phyloP scores from a whole-genome alignment of 2,329 filamentous ascomycete species.

The Phialophora macrospora region DNA sequence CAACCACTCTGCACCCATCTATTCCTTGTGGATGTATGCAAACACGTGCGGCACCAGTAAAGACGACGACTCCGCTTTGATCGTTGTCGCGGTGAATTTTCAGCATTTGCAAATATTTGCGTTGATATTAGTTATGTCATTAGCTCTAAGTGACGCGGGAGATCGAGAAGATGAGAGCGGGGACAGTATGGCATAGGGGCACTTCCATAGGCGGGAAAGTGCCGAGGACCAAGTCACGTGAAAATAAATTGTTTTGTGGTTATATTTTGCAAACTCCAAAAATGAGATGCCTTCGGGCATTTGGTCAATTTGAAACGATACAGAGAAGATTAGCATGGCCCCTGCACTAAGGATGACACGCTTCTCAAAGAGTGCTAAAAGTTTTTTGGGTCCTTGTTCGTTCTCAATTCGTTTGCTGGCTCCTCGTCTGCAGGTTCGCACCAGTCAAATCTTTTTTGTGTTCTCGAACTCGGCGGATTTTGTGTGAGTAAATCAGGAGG shows the following conservation, averaged over 20 bases:
- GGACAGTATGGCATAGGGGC: too few species aligned
- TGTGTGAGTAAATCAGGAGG: too few species aligned
- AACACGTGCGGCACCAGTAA: not conserved
- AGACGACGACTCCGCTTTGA: not conserved
- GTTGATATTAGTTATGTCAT: not conserved
- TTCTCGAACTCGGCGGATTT: not conserved
- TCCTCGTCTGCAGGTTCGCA: too few species aligned
- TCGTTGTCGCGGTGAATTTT: not conserved
- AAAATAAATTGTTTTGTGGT: not conserved
- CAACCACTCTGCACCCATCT: not conserved
- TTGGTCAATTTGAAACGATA: slow-evolving; percentile 71
- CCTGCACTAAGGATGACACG: slow-evolving; percentile 75
- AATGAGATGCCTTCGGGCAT: slow-evolving; percentile 53
- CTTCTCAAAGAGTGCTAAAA: slow-evolving; percentile 78
- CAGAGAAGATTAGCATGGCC: slow-evolving; percentile 84
- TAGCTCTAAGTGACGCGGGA: not conserved
- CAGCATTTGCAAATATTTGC: not conserved
- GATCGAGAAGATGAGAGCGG: too few species aligned
- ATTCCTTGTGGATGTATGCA: not conserved
- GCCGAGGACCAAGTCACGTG: not conserved
- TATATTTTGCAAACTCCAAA: slow-evolving; percentile 24
- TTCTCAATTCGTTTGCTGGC: not conserved
- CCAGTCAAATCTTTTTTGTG: not conserved
- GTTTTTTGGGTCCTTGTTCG: slow-evolving; percentile 59
- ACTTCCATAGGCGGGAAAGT: too few species aligned